Conservation (phyloP, 306 rosid genomes). For the Benincasa hispida region DNA sequence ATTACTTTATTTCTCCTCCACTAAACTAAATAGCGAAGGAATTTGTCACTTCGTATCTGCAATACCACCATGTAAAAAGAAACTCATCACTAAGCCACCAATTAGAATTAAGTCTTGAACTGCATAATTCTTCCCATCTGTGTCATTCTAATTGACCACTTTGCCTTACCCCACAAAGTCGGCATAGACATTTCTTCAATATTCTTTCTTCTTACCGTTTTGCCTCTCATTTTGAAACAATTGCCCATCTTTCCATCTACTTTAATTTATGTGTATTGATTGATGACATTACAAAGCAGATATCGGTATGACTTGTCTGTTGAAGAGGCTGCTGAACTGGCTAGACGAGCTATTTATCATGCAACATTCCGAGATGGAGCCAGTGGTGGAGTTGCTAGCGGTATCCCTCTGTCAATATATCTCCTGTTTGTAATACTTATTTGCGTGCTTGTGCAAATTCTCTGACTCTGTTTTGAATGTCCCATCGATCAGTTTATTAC, state of each 20-base stretch:
- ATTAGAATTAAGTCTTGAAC: not conserved
- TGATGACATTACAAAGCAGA: constrained; percentile 21
- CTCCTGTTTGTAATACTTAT: not conserved
- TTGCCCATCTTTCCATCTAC: not conserved
- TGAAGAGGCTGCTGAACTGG: constrained; percentile 83
- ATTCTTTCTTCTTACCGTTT: not conserved
- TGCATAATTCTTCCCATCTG: not conserved
- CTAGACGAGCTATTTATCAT: constrained; percentile 79
- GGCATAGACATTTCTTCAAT: not conserved
- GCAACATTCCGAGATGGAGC: constrained; percentile 97
- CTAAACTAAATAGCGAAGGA: not conserved
- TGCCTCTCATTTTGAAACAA: not conserved
- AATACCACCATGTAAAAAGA: not conserved
- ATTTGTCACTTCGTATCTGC: not conserved
- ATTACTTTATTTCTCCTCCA: no score
- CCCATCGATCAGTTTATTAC: constrained; percentile 38
- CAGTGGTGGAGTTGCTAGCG: constrained; percentile 96
- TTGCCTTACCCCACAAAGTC: not conserved
- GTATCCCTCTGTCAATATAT: constrained; percentile 20
- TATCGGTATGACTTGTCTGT: constrained; percentile 63
- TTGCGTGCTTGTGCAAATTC: not conserved
- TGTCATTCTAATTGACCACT: not conserved
- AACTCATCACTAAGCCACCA: not conserved
- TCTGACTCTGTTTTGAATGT: not conserved
- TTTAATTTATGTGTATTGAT: not conserved